These are phyloP conservation scores for Neofusicoccum ribis DNA, from an alignment of 2,329 filamentous ascomycete species.

Conservation along the genomic window DNA sequence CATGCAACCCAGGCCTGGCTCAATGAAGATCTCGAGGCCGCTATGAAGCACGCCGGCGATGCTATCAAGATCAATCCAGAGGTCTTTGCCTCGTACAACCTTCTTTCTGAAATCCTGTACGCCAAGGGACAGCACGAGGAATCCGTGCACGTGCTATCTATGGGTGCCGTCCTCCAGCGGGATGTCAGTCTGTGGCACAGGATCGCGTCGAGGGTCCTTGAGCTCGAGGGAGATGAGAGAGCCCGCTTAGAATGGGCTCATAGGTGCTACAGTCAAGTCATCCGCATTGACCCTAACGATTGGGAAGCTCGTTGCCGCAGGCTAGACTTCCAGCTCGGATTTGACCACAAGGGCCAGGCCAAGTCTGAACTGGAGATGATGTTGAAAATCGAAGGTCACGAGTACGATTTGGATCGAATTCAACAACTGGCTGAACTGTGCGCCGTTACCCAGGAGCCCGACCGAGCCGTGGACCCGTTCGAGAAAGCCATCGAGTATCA, in stretches of 20 bases:
- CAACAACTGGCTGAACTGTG: slow-evolving; percentile 59
- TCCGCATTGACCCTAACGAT: slow-evolving; percentile 54
- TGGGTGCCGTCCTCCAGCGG: slow-evolving; percentile 58
- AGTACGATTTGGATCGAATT: slow-evolving; percentile 52
- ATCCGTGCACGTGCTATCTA: slow-evolving; percentile 57
- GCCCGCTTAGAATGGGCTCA: slow-evolving; percentile 48
- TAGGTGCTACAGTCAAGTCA: slow-evolving; percentile 56
- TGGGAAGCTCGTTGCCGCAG: slow-evolving; percentile 56
- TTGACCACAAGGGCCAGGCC: slow-evolving; percentile 38
- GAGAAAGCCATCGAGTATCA: slow-evolving; percentile 55
- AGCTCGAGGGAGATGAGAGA: slow-evolving; percentile 48
- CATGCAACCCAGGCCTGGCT: slow-evolving; percentile 70
- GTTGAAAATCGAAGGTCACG: slow-evolving; percentile 52
- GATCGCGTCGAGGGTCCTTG: slow-evolving; percentile 56
- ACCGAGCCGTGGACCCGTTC: slow-evolving; percentile 53
- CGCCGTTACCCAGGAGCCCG: slow-evolving; percentile 52
- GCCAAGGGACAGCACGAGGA: slow-evolving; percentile 58
- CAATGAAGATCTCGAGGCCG: slow-evolving; percentile 57
- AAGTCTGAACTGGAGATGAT: slow-evolving; percentile 56
- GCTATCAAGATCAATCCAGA: slow-evolving; percentile 56
- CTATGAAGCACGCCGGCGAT: slow-evolving; percentile 33
- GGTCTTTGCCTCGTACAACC: slow-evolving; percentile 61
- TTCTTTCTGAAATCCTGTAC: slow-evolving; percentile 60
- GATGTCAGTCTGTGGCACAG: slow-evolving; percentile 59
- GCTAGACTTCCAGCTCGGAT: slow-evolving; percentile 56